Base-by-base conservation (phyloP, 1,139 yeast species). In the Blastobotrys raffinosifermentans region DNA sequence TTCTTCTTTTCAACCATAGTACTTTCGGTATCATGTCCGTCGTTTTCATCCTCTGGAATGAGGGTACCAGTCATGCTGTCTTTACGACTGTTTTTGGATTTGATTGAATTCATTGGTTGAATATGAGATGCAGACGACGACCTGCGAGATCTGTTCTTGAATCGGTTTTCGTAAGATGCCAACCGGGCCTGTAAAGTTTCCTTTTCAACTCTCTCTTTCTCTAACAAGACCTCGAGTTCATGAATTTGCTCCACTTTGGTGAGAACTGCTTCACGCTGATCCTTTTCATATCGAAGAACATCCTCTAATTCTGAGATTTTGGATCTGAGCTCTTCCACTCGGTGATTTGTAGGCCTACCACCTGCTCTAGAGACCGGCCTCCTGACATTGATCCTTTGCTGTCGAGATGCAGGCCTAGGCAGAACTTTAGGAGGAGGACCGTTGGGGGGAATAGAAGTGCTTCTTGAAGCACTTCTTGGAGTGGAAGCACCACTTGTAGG, bases 261-360 rank as follows among this genome's bases (percentile, higher is more conserved):
- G 20, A 45, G 37, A n/a, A 49, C 48, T 1, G 46, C 43, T 32
- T 54, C 52, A 6, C 58, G 43, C 21, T 56, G 60, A 9, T 42
- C 41, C 16, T 50, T 43, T 22, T 55, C 60, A 18, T 44, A 45
- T 32, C 50, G 47, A 32, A 57, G 47, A 4, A 54, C 59, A 23
- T 48, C 51, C 34, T 57, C 61, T 26, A 57, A 50, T 40, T 57
- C 59, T 26, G 44, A 26, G 17, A 57, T 55, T 41, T 57, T 57
- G 32, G 37, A 34, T 45, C 50, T 53, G 38, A 57, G 53, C 35
- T 55, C 60, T 18, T 55, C 60, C 6, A 57, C 55, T 20, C 54
- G 45, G 21, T 41, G 29, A 25, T 31, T 39, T 26, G 38, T 46
- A 15, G 36, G 27, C 8, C 43, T 20, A 16, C 33, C 32, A 19